Base-by-base conservation (phyloP, 2,329 filamentous ascomycete species). In the Pestalotiopsis sp. region DNA sequence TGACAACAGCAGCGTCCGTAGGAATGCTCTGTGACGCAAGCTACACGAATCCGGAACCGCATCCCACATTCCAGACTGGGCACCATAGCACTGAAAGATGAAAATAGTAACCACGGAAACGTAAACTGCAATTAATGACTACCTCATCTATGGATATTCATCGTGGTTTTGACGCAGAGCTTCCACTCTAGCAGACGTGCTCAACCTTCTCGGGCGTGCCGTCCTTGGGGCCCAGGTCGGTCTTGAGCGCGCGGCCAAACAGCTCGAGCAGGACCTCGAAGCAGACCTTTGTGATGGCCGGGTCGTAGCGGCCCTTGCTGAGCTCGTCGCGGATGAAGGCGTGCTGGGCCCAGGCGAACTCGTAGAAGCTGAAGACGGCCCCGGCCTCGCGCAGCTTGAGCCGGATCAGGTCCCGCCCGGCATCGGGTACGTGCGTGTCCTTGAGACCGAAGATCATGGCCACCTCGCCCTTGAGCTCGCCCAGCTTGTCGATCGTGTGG, bases 251-350 rank as follows among this genome's bases (percentile, higher is more conserved):
- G 25, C 95, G 85, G 0, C 89, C 90, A 80, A 98, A 98, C 69
- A 97, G 77, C 83, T 98, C 95, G 17, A 96, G 84, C 75, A 98
- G 81, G 80, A 98, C 92, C 84, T 97, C 93, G 77, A 97, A 97
- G 82, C 95, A 97, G 45, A 95, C 88, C 77, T 94, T 95, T 3
- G 91, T 90, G 68, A 98, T 86, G 23, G 93, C 93, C 0, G 95
- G 93, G 78, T 98, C 95, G 77, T 97, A 98, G 31, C 95, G 87
- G n/a, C 94, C 95, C 82, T 97, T 97, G 80, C 92, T 94, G 69
- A 96, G 84, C 83, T 98, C 95, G 76, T 98, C 95, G 20, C 95
- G 87, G 78, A 98, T 97, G 78, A 98, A 98, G 4, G 95, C 95
- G 83, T 97, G 95, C 80, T 97, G 95, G 3, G 95, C 94, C 90